These are phyloP conservation scores for Cystobasidium onofrii DNA, from an alignment of 768 basidiomycete genomes.

Conservation along the genomic window DNA sequence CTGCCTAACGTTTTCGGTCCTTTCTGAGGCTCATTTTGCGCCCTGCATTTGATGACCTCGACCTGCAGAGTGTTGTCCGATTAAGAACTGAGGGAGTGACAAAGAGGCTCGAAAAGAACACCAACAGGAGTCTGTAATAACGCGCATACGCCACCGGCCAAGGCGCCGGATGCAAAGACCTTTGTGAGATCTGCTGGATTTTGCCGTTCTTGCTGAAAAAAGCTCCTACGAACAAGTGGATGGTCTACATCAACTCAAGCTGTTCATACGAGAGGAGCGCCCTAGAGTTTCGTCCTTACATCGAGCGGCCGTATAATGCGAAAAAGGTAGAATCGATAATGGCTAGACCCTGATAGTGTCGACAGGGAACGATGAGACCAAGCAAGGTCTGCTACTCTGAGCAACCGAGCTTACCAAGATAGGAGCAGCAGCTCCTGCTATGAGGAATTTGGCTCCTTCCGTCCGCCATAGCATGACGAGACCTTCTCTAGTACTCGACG, in stretches of 20 bases:
- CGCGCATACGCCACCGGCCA: conserved; percentile 20
- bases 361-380: not conserved
- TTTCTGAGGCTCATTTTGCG: conserved; percentile 22
- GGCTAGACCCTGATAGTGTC: conserved; percentile 27
- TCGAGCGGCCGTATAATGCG: conserved; percentile 24
- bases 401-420: conserved; percentile 4
- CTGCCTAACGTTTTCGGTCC: conserved; percentile 11
- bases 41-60: conserved; percentile 30
- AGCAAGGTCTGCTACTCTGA: not conserved
- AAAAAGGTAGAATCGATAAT: conserved; percentile 35
- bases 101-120: not conserved
- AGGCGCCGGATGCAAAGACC: conserved; percentile 23
- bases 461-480: conserved; percentile 27
- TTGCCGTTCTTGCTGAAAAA: conserved; percentile 16
- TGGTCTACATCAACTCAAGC: too few relatives aligned
- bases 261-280: too few relatives aligned
- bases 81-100: not conserved
- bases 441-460: conserved; percentile 19
- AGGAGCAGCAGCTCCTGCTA: conserved; percentile 30
- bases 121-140: conserved; percentile 22
- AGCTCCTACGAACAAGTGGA: not conserved
- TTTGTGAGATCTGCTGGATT: conserved; percentile 4
- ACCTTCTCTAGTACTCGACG: conserved; percentile 11
- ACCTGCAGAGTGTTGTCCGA: not conserved
- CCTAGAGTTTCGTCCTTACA: too few relatives aligned